Evolutionary conservation across 2,329 filamentous ascomycete species (phyloP).

Genomic region (Fusarium caatingaense): DNA sequence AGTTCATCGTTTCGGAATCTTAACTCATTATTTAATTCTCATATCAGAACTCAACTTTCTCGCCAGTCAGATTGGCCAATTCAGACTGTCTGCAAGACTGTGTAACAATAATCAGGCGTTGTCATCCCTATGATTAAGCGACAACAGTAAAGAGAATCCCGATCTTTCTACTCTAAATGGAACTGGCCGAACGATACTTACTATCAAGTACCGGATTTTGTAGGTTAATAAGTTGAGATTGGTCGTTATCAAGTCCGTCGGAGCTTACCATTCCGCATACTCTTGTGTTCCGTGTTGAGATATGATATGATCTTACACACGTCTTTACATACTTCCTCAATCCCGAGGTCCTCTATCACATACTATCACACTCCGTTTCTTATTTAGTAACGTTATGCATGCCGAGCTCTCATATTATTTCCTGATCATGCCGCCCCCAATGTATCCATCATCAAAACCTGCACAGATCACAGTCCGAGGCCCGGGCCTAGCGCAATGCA

Average conservation of each 20-base stretch:
- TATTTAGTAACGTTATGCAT: neutral
- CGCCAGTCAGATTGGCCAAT: neutral
- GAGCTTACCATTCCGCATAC: neutral
- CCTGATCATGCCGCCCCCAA: neutral
- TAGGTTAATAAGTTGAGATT: neutral
- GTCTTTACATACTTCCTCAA: neutral
- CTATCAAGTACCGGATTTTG: neutral
- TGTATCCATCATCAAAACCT: neutral
- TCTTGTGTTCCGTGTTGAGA: neutral
- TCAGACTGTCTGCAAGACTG: neutral
- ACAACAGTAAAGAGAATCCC: neutral
- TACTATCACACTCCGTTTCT: neutral
- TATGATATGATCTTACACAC: neutral
- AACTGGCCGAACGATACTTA: neutral
- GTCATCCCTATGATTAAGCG: neutral
- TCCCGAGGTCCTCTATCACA: neutral
- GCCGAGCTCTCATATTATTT: neutral
- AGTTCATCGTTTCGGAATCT: neutral
- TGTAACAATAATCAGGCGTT: neutral
- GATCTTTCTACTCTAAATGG: neutral
- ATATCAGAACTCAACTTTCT: neutral
- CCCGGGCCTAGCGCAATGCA: constrained; percentile 23
- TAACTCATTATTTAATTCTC: neutral
- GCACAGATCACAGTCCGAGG: constrained; percentile 12
- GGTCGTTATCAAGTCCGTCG: neutral